Evolutionary conservation across 208 protist genomes (phyloP).

Genomic region (Trypanosoma boissoni): DNA sequence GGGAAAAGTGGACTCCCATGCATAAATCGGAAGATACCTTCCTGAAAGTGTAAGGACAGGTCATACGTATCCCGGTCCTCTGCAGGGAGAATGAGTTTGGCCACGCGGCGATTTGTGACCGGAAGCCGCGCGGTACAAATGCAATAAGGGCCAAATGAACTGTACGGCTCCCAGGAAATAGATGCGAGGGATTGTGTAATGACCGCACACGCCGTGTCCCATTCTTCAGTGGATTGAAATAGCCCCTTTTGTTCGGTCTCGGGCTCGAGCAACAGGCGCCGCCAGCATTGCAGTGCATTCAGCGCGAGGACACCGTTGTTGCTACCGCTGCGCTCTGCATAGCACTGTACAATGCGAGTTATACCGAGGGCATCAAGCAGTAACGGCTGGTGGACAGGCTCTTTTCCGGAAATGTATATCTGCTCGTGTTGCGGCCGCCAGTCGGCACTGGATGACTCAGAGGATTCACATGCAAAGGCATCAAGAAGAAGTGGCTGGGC

Average conservation of each 20-base stretch:
- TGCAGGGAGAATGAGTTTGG: slow-evolving; percentile 60
- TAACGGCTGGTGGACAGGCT: slow-evolving; percentile 70
- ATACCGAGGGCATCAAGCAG: slow-evolving; percentile 54
- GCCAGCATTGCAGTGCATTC: slow-evolving; percentile 17
- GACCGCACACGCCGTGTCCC: not conserved
- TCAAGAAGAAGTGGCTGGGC: slow-evolving; percentile 43
- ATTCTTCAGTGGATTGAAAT: slow-evolving; percentile 17
- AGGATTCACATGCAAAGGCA: slow-evolving; percentile 1
- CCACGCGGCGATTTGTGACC: slow-evolving; percentile 38
- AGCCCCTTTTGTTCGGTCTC: not conserved
- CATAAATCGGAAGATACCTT: slow-evolving; percentile 56
- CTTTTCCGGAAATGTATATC: slow-evolving; percentile 64
- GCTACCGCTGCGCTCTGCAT: slow-evolving; percentile 31
- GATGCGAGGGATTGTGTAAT: slow-evolving; percentile 11
- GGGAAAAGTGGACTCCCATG: slow-evolving; percentile 43
- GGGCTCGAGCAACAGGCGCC: slow-evolving; percentile 21
- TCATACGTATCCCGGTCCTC: slow-evolving; percentile 66
- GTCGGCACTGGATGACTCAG: not conserved
- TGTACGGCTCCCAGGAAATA: slow-evolving; percentile 12
- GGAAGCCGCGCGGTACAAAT: slow-evolving; percentile 39
- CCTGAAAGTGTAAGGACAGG: slow-evolving; percentile 72
- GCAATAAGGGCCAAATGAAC: slow-evolving; percentile 22
- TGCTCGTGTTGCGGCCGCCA: slow-evolving; percentile 18
- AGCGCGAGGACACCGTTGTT: slow-evolving; percentile 10
- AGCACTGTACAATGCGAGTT: slow-evolving; percentile 74